Evolutionary conservation across 2,329 filamentous ascomycete genomes (phyloP), one percentile per base, ranked within the genome.

Genomic region (Pezicula neosporulosa): DNA sequence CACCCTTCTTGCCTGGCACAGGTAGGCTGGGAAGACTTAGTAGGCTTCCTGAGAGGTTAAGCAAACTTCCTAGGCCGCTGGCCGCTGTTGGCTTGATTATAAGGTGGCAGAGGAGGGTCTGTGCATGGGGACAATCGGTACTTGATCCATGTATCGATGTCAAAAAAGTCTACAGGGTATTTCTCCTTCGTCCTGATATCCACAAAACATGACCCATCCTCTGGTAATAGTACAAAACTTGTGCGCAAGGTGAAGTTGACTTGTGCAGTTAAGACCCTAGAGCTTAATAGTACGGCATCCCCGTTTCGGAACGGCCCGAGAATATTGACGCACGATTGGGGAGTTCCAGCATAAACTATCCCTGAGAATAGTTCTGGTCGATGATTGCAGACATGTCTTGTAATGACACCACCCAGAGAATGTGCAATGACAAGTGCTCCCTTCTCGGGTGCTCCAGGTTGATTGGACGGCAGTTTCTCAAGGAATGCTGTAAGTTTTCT

Each of bases 191-290:
- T 94, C 41, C 84, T 69, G 27, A 64, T 62, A 71, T 97, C 86
- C 62, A 96, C 77, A 67, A 96, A 97, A 69, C 91, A 95, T 63
- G 83, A 85, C 0, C 91, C 91, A 60, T 94, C 86, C 51, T 96
- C 86, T 0, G 93, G 93, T 1, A 97, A 77, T 8, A 97, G 83
- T 10, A 86, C 83, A 63, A 89, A 97, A 39, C 85, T 92, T 0
- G 91, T 96, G 7, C 93, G 82, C 46, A 97, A 84, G 0, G 88
- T 91, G 63, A 97, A 96, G 70, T 96, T 96, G 60, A 96, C 92
- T 64, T 94, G 89, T 0, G 93, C 91, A 1, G 91, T 96, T 15
- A 97, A 77, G 0, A 97, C 87, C 58, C 90, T 89, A 55, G 91
- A 91, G 62, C 92, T 96, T 53, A 97, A 77, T 1, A 96, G 77